Percentiles rank a stretch among this genome's conserved stretches.
Evolutionary conservation across 441 rosid species (phyloP).

Genomic region (Adansonia rubrostipa): DNA sequence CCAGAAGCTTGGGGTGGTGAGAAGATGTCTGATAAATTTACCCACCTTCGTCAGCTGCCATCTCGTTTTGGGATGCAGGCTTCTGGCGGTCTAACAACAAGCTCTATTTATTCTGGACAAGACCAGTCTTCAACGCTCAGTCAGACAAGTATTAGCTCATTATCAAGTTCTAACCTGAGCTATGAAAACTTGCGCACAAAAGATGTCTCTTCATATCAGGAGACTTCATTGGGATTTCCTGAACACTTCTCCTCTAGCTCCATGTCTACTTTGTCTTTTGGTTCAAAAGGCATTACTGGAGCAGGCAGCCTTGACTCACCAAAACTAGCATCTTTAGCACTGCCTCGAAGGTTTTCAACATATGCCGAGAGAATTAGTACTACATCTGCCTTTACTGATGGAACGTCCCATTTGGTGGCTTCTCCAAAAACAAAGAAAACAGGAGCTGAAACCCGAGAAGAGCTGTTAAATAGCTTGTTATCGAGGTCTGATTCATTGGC

Average conservation of each 20-base stretch:
- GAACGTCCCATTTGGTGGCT: slow-evolving; percentile 51
- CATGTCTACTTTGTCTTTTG: slow-evolving; percentile 43
- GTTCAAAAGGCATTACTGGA: slow-evolving; percentile 48
- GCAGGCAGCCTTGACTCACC: slow-evolving; percentile 55
- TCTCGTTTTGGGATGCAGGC: slow-evolving; percentile 61
- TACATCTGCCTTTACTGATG: slow-evolving; percentile 76
- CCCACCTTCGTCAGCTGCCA: slow-evolving; percentile 61
- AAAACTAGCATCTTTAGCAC: slow-evolving; percentile 53
- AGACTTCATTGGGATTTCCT: slow-evolving; percentile 52
- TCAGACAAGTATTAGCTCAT: slow-evolving; percentile 54
- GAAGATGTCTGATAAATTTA: slow-evolving; percentile 64
- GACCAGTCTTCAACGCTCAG: slow-evolving; percentile 59
- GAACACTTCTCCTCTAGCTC: slow-evolving; percentile 64
- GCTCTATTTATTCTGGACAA: slow-evolving; percentile 67
- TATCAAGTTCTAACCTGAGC: slow-evolving; percentile 43
- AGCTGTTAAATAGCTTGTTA: slow-evolving; percentile 60
- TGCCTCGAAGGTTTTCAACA: slow-evolving; percentile 67
- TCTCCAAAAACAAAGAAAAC: slow-evolving; percentile 97
- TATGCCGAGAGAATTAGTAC: slow-evolving; percentile 91
- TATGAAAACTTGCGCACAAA: slow-evolving; percentile 52
- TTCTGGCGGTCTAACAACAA: slow-evolving; percentile 62
- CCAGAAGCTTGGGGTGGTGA: slow-evolving; percentile 99
- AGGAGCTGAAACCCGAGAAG: slow-evolving; percentile 83
- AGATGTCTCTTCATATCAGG: slow-evolving; percentile 57
- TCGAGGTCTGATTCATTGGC: slow-evolving; percentile 60